A percentile compares a stretch with the other conserved stretches of the same genome.
Evolutionary conservation across 2,329 filamentous ascomycete species (phyloP).

Genomic region (Achaetomium macrosporum): DNA sequence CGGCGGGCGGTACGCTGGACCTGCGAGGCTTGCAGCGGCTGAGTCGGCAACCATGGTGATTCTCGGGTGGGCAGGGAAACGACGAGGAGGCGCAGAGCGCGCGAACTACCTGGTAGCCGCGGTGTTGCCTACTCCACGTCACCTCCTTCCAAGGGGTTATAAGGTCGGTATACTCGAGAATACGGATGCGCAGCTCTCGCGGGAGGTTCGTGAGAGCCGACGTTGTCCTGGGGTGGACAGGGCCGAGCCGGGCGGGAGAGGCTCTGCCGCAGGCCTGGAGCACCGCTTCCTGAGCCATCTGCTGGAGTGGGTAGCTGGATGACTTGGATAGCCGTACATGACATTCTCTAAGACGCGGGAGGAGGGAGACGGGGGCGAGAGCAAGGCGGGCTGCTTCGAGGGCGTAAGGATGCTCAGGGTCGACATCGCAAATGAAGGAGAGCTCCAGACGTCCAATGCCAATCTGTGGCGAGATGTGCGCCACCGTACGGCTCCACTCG

Average conservation of each 20-base stretch:
- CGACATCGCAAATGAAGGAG: conserved; percentile 1
- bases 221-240: not conserved
- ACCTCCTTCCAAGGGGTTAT: not conserved
- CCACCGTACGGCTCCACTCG: not conserved
- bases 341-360: not conserved
- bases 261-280: not conserved
- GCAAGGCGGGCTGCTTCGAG: not conserved
- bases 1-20: not conserved
- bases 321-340: not conserved
- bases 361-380: not conserved
- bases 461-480: not conserved
- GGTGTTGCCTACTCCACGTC: not conserved
- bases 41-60: too few species aligned
- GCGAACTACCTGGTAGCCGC: not conserved
- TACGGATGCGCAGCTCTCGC: not conserved
- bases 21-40: not conserved
- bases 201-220: not conserved
- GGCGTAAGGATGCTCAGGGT: too few species aligned
- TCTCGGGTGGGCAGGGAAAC: too few species aligned
- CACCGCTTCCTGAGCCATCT: not conserved
- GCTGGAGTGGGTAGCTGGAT: not conserved
- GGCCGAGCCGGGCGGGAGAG: not conserved
- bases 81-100: too few species aligned
- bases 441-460: not conserved
- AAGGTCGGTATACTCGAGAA: not conserved